Evolutionary conservation across 805 yeast genomes (phyloP).

Genomic region (Saturnispora gosingensis): DNA sequence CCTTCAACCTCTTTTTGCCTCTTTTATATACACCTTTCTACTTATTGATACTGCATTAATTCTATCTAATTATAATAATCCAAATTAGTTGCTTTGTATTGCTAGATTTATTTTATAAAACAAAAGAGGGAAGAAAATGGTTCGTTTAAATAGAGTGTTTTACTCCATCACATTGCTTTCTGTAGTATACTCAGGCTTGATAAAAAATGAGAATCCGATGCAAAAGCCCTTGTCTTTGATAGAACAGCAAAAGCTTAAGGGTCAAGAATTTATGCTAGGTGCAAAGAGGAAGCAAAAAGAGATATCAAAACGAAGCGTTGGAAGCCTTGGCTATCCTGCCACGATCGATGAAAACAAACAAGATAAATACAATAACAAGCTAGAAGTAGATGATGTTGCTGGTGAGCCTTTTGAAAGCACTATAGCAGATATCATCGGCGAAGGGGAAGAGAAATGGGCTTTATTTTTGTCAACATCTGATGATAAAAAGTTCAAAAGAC

Average conservation of each 20-base stretch:
- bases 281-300: constrained; percentile 11
- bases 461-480: constrained; percentile 23
- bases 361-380: constrained; percentile 16
- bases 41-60: neutral
- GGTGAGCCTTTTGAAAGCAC: constrained; percentile 18
- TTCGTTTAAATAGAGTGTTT: neutral
- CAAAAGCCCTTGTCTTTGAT: neutral
- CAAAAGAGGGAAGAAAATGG: neutral
- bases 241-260: neutral
- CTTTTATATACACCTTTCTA: neutral
- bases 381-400: constrained; percentile 18
- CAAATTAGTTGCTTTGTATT: neutral
- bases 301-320: neutral
- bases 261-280: constrained; percentile 17
- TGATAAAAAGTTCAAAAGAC: constrained; percentile 18
- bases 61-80: neutral
- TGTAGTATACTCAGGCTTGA: neutral
- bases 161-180: neutral
- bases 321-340: neutral
- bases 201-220: neutral
- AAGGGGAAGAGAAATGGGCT: constrained; percentile 23
- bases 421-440: constrained; percentile 15
- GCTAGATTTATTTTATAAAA: neutral
- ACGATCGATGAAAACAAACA: neutral
- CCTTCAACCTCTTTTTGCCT: neutral